Base-by-base conservation (phyloP, 1,139 yeast species). In the Blastobotrys malaysiensis region DNA sequence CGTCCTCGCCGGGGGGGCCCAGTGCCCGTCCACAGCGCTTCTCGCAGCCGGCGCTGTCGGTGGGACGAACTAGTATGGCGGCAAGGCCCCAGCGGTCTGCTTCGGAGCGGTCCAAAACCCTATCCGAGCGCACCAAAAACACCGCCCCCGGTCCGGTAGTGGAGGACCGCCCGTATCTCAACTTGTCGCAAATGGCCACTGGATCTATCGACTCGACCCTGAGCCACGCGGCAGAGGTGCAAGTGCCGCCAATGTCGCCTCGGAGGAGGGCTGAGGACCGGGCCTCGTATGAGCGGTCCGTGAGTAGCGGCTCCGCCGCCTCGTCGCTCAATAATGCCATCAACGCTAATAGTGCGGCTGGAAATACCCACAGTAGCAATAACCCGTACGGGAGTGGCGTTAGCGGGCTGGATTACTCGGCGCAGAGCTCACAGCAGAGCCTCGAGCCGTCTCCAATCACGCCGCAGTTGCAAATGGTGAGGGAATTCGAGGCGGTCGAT, bases 401-500 rank as follows among this genome's bases (percentile, higher is more conserved):
- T n/a, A n/a, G n/a, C 13, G 36, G 36, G 13, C 13, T 31, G 14
- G 39, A 31, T 3, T 31, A 31, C 16, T 31, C 39, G 16, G 39
- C 39, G 5, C 39, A 31, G 16, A 31, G 39, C 39, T 31, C 39
- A 16, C 39, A 31, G 39, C 39, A 31, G 16, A 43, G 24, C 16
- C 44, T 27, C 21, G 55, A 52, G 36, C 54, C 49, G 20, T 51
- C 58, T 11, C 59, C 59, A 1, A 48, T 54, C 16, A 57, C 61
- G 11, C 60, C 61, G 1, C 61, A 59, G 45, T 49, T 59, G 21
- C 60, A 58, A 39, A 55, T 52, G 45, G 45, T 56, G 14, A 39
- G 50, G 24, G 52, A 53, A 26, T 50, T 50, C 24, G 20, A 14
- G 27, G 16, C 14, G 2, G 24, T 14, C 36, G 19, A 26, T 3